These are phyloP conservation scores for Drosera spatulata DNA, from an alignment of 179 eudicot genomes.

Conservation along the genomic window DNA sequence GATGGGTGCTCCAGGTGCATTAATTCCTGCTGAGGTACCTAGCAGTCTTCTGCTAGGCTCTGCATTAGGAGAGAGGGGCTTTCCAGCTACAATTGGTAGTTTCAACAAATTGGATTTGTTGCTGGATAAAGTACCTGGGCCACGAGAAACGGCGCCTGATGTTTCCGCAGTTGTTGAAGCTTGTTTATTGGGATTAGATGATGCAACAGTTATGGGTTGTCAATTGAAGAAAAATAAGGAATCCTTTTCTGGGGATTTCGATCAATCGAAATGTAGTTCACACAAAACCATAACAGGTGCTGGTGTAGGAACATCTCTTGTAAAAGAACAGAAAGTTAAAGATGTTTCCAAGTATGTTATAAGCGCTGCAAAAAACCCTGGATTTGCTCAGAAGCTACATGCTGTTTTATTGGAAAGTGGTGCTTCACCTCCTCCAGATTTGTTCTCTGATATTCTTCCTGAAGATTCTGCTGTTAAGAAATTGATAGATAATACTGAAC, in stretches of 20 bases:
- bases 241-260: conserved; percentile 28
- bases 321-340: conserved; percentile 51
- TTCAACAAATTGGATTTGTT: conserved; percentile 25
- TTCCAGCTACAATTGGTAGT: conserved; percentile 27
- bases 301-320: conserved; percentile 36
- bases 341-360: conserved; percentile 68
- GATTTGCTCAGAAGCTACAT: conserved; percentile 66
- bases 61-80: conserved; percentile 38
- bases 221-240: conserved; percentile 19
- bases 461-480: conserved; percentile 25
- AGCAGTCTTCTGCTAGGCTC: conserved; percentile 48
- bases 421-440: conserved; percentile 46
- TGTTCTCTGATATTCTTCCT: conserved; percentile 32
- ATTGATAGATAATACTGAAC: conserved; percentile 21
- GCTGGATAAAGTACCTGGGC: conserved; percentile 29
- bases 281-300: conserved; percentile 19
- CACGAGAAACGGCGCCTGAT: conserved; percentile 20
- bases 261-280: conserved; percentile 23
- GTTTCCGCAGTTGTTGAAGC: conserved; percentile 21
- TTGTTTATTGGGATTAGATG: conserved; percentile 24
- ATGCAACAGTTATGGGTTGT: conserved; percentile 13
- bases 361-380: conserved; percentile 70
- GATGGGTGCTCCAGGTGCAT: conserved; percentile 94
- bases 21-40: conserved; percentile 84
- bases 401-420: conserved; percentile 66